Conservation (phyloP, 2,329 filamentous ascomycete genomes). For the Exophiala sp. region DNA sequence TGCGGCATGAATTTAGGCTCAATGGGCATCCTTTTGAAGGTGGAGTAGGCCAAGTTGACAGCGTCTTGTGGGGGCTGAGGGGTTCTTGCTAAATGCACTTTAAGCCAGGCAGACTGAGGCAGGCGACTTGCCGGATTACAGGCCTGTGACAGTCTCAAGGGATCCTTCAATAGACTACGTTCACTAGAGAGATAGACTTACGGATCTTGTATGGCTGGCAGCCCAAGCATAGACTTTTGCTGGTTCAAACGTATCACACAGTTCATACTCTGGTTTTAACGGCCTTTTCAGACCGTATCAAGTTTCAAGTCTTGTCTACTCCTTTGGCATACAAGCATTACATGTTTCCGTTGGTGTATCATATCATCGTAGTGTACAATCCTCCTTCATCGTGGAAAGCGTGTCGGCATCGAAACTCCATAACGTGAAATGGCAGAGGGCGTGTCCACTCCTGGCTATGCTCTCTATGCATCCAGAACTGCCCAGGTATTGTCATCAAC, state of each 20-base stretch:
- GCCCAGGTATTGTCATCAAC: constrained; percentile 92
- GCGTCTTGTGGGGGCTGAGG: no score
- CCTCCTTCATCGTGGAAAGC: not conserved
- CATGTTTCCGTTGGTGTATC: not conserved
- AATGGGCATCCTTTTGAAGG: not conserved
- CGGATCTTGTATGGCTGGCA: not conserved
- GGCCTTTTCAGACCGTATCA: constrained; percentile 18
- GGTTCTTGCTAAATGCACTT: no score
- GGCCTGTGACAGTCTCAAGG: no score
- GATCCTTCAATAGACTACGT: no score
- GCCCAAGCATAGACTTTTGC: no score
- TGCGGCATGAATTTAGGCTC: not conserved
- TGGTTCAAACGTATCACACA: no score
- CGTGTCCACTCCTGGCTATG: not conserved
- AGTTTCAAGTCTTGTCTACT: constrained; percentile 14
- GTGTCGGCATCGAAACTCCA: not conserved
- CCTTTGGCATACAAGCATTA: not conserved
- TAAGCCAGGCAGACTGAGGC: no score
- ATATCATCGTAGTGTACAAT: constrained; percentile 8
- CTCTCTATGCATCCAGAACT: constrained; percentile 58
- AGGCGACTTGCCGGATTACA: no score
- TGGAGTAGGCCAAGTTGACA: constrained; percentile 7
- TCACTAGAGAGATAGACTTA: not conserved
- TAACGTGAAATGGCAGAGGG: not conserved
- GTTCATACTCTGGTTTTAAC: no score